Percentiles rank a stretch among this genome's conserved stretches.
phyloP scores from a whole-genome alignment of 73 alveolate species.

The Paramecium sonneborni region DNA sequence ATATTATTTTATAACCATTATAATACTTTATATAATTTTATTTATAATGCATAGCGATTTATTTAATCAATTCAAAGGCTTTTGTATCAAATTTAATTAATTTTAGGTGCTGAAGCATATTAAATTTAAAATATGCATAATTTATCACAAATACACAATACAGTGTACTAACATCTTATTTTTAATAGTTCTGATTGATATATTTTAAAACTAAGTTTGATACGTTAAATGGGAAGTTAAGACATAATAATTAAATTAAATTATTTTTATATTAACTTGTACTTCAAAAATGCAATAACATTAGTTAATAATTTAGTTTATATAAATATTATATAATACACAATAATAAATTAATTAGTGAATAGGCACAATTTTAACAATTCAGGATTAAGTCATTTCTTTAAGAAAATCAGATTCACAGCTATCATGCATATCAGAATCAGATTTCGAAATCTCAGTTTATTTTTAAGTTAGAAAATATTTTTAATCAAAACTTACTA shows the following conservation, averaged over 20 bases:
- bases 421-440: slow-evolving; percentile 43
- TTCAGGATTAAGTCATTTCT: neutral
- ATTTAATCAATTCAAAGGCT: neutral
- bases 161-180: too few relatives aligned
- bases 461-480: neutral
- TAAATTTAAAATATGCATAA: too few relatives aligned
- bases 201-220: too few relatives aligned
- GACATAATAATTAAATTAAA: too few relatives aligned
- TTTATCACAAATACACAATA: too few relatives aligned
- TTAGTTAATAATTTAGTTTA: neutral
- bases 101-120: neutral
- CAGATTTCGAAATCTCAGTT: neutral
- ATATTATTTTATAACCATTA: neutral
- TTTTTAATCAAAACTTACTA: slow-evolving; percentile 35
- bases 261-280: too few relatives aligned
- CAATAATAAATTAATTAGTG: neutral
- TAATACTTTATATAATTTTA: neutral
- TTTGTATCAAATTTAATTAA: neutral
- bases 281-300: too few relatives aligned
- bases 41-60: neutral
- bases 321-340: neutral
- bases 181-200: too few relatives aligned
- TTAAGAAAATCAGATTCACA: slow-evolving; percentile 53
- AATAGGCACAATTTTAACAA: neutral
- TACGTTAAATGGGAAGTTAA: too few relatives aligned